Evolutionary conservation across 306 rosid genomes (phyloP).

Genomic region (Sindora glabra): DNA sequence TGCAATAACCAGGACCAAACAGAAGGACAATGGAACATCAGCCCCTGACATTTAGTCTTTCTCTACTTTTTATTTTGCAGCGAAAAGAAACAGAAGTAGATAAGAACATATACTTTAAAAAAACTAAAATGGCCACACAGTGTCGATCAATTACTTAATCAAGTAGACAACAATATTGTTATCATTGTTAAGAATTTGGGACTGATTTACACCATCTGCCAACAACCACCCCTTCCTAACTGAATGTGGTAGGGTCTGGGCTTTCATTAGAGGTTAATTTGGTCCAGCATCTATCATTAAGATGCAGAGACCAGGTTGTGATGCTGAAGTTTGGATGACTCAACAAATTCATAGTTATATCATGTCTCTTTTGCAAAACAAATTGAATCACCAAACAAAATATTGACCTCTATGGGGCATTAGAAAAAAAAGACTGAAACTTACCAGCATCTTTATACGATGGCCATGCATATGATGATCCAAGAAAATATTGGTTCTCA

Average conservation of each 20-base stretch:
- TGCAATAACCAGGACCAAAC: neutral
- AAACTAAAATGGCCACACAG: no score
- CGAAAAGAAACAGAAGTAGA: no score
- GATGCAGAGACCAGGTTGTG: neutral
- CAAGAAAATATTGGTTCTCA: slow-evolving; percentile 89
- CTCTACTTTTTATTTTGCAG: neutral
- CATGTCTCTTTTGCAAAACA: slow-evolving; percentile 2
- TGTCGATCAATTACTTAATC: no score
- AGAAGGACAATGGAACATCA: neutral
- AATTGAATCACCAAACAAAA: neutral
- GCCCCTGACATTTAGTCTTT: neutral
- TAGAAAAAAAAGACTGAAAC: slow-evolving; percentile 5
- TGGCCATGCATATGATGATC: slow-evolving; percentile 94
- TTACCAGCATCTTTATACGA: slow-evolving; percentile 76
- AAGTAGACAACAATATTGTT: no score
- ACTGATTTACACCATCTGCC: slow-evolving; percentile 7
- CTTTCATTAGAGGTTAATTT: neutral
- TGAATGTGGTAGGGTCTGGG: neutral
- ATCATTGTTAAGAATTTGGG: neutral
- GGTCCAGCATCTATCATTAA: neutral
- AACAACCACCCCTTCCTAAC: neutral
- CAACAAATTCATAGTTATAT: neutral
- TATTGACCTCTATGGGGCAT: slow-evolving; percentile 3
- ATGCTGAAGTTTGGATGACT: neutral
- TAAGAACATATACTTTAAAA: no score